Evolutionary conservation across 1,284 basidiomycete species (phyloP), one percentile per base, ranked within the genome.

Genomic region (Malassezia caprae): DNA sequence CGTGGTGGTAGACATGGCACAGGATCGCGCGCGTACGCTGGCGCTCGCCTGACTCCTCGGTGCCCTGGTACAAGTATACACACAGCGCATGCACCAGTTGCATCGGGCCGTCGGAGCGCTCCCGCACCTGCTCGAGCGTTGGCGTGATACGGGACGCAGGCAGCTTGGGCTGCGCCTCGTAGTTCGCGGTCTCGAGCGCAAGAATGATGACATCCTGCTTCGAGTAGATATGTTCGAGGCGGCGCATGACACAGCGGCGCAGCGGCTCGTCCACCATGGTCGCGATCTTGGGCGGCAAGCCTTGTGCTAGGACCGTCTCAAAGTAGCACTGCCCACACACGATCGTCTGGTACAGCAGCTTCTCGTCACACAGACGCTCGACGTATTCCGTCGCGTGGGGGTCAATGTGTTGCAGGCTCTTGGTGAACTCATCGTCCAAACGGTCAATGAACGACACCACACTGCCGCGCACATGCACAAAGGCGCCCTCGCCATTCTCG

Each of bases 331-430:
- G 90, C 0, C 90, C 84, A 56, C 87, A 85, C 76, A 87, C 88
- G 64, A 98, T 91, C 30, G 89, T 90, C 74, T 83, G 82, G 77
- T 98, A 99, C 30, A 98, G 82, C 31, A 85, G 84, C 71, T 91
- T 88, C 78, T 98, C 94, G 76, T 96, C 90, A 30, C 61, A 45
- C 19, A 74, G 63, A 21, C 77, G 90, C 87, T 96, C 93, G 51
- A 99, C 87, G 75, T 99, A 99, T 77, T 99, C 94, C 47, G 88
- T 88, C 4, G 94, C 90, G 76, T 98, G 94, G 13, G 94, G 93
- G 73, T 99, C 94, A 64, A 96, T 91, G 76, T 96, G 90, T 81
- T 98, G 94, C 49, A 99, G 78, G 70, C 89, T 93, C 77, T 88
- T 89, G 48, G 90, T 96, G 77, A 99, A 98, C 78, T 99, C 94